Evolutionary conservation across 2,329 filamentous ascomycete genomes (phyloP).

Genomic region (Magnaporthiopsis incrustans): DNA sequence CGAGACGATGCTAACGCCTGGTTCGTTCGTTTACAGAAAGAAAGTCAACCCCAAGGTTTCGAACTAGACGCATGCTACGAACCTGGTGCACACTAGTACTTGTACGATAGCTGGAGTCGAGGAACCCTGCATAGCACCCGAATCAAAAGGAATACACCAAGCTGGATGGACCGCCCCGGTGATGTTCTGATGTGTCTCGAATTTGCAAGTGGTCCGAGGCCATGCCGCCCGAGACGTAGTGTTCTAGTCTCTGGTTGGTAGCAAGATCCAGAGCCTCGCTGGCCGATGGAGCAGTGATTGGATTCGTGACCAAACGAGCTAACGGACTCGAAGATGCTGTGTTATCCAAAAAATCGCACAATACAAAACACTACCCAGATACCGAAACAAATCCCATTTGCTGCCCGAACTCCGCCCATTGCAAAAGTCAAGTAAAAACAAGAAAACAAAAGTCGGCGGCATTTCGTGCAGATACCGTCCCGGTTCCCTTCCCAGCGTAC

Average conservation of each 20-base stretch:
- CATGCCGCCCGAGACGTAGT: too few relatives aligned
- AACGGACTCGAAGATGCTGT: not conserved
- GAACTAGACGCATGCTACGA: constrained; percentile 12
- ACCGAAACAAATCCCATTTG: not conserved
- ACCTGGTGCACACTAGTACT: not conserved
- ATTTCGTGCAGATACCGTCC: not conserved
- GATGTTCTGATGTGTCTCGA: too few relatives aligned
- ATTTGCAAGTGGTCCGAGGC: too few relatives aligned
- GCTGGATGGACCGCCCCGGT: too few relatives aligned
- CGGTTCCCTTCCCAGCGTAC: not conserved
- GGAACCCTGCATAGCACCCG: not conserved
- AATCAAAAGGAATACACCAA: not conserved
- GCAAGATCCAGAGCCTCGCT: too few relatives aligned
- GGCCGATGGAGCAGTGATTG: too few relatives aligned
- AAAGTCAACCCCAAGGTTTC: constrained; percentile 26
- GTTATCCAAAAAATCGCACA: not conserved
- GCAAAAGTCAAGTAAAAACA: not conserved
- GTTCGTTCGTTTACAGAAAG: constrained; percentile 20
- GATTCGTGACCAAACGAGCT: too few relatives aligned
- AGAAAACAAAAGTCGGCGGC: not conserved
- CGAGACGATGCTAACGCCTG: not conserved
- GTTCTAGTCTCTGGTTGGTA: too few relatives aligned
- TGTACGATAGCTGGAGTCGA: not conserved
- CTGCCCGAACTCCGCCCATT: not conserved
- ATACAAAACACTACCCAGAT: not conserved